phyloP scores from a whole-genome alignment of 371 early-diverging fungal species.

The Rhizomucor pusillus region DNA sequence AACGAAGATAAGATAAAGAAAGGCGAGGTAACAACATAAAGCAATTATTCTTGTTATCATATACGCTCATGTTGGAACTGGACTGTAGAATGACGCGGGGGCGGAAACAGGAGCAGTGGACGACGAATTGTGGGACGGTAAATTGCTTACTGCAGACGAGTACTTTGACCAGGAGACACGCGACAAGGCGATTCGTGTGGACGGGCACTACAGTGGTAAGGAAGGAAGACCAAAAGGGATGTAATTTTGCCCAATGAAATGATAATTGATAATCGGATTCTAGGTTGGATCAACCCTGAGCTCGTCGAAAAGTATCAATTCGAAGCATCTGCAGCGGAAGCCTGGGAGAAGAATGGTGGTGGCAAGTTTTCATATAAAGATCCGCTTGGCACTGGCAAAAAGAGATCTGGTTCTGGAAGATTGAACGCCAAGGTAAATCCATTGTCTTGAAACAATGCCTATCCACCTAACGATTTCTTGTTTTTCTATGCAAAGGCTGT shows the following conservation, averaged over 20 bases:
- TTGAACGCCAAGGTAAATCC: slow-evolving; percentile 35
- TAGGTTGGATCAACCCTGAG: slow-evolving; percentile 60
- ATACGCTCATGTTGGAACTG: not conserved
- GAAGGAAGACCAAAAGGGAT: not conserved
- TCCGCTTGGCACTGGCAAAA: slow-evolving; percentile 51
- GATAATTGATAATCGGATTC: not conserved
- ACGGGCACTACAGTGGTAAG: slow-evolving; percentile 53
- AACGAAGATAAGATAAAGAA: slow-evolving; percentile 14
- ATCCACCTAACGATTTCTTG: slow-evolving; percentile 1
- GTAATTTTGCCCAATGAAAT: not conserved
- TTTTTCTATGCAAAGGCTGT: slow-evolving; percentile 36
- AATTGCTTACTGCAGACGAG: slow-evolving; percentile 54
- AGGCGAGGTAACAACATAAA: slow-evolving; percentile 11
- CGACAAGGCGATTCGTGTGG: slow-evolving; percentile 51
- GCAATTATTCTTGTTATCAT: not conserved
- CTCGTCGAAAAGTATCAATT: slow-evolving; percentile 60
- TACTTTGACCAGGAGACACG: slow-evolving; percentile 50
- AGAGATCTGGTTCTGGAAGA: slow-evolving; percentile 14
- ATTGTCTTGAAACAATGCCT: not conserved
- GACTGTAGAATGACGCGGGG: not conserved
- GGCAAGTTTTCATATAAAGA: slow-evolving; percentile 68
- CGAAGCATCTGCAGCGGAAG: slow-evolving; percentile 55
- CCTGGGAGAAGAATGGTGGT: slow-evolving; percentile 77
- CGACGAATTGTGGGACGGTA: slow-evolving; percentile 36
- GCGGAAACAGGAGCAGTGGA: slow-evolving; percentile 27